A percentile compares a stretch with the other conserved stretches of the same genome.
phyloP scores from a whole-genome alignment of 2,329 filamentous ascomycete genomes.

The Bipolaris victoriae region DNA sequence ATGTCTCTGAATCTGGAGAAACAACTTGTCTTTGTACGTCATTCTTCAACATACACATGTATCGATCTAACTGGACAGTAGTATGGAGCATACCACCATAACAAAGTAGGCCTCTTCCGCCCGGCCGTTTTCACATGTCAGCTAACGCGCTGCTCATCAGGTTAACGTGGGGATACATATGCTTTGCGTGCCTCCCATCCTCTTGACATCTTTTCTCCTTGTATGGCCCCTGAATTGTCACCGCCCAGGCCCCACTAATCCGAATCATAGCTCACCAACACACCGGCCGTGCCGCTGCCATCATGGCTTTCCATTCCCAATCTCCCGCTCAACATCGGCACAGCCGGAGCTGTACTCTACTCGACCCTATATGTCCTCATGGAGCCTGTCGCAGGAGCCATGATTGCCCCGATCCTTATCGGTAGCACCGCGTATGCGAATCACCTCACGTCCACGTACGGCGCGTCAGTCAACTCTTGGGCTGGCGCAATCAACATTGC shows the following conservation, averaged over 20 bases:
- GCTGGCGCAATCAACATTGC: constrained; percentile 72
- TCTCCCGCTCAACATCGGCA: constrained; percentile 66
- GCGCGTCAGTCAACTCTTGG: constrained; percentile 65
- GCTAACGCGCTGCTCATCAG: constrained; percentile 49
- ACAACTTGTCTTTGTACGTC: constrained; percentile 79
- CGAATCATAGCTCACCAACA: constrained; percentile 60
- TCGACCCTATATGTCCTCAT: constrained; percentile 84
- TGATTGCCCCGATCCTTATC: constrained; percentile 77
- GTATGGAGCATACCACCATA: constrained; percentile 86
- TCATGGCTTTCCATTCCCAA: constrained; percentile 61
- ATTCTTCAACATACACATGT: constrained; percentile 9
- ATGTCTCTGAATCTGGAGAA: constrained; percentile 76
- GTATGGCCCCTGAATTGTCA: constrained; percentile 56
- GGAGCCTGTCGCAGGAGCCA: constrained; percentile 87
- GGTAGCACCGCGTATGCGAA: constrained; percentile 77
- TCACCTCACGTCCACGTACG: constrained; percentile 70
- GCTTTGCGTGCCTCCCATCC: constrained; percentile 76
- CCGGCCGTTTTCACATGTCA: constrained; percentile 23
- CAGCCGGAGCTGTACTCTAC: constrained; percentile 67
- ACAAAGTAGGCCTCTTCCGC: constrained; percentile 58
- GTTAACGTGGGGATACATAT: constrained; percentile 81
- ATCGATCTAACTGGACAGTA: constrained; percentile 47
- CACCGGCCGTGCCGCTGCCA: constrained; percentile 61
- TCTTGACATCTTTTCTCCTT: constrained; percentile 73
- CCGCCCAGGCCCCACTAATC: constrained; percentile 16